Base-by-base conservation (phyloP, 139 green algal genomes). In the Chlorella ohadii region DNA sequence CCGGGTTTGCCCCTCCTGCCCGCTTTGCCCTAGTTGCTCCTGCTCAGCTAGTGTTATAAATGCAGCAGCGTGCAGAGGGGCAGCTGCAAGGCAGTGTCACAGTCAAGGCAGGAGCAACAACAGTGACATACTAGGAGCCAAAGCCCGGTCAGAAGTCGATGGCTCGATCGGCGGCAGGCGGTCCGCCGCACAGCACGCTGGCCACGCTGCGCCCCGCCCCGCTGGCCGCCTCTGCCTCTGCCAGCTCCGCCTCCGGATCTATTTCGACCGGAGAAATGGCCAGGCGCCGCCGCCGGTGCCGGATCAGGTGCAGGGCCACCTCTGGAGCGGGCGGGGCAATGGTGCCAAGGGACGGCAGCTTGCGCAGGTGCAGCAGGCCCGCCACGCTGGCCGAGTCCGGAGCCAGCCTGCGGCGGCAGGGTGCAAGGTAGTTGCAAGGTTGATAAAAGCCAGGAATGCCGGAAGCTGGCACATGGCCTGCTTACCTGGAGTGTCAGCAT, bases 351-450 rank as follows among this genome's bases (percentile, higher is more conserved):
- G 55, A 34, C 1, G 88, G 89, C 36, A 95, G 82, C 85, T 92
- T 93, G 27, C 80, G 77, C 71, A 96, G 57, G 38, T 89, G 87
- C 38, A 96, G 85, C 72, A 95, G 79, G n/a, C 93, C 73, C 16
- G 81, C 72, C 36, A 89, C 73, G 56, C 86, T 94, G 31, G 81
- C 36, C 2, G 88, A 38, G 65, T 95, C 91, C 9, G 92, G 65
- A 0, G 70, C 70, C 39, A 77, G 70, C 70, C 70, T 77, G 70
- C 3, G 12, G 12, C 6, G 9, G 44, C 44, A 55, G 44, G 11
- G 44, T 16, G 44, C 7, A 11, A 11, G 11, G 44, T 11, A 55
- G 11, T 55, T 55, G 44, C 44, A 55, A 6, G 44, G n/a, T n/a
- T n/a, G n/a, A n/a, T n/a, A n/a, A n/a, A n/a, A n/a, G n/a, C n/a